Base-by-base conservation (phyloP, 2,329 filamentous ascomycete species). In the Didymella lethalis region DNA sequence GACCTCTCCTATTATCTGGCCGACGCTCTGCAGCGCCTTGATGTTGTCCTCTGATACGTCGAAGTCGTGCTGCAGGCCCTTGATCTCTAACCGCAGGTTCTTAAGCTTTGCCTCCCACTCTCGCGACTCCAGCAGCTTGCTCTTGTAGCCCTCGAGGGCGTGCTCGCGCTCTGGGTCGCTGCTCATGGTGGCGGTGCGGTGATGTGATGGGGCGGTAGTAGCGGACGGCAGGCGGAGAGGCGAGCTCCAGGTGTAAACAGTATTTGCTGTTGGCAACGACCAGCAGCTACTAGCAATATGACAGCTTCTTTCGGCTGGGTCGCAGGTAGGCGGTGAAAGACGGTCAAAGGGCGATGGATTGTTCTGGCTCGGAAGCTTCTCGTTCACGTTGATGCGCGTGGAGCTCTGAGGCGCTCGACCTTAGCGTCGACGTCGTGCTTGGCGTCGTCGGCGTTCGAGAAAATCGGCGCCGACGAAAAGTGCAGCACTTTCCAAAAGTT, bases 51-150 rank as follows among this genome's bases (percentile, higher is more conserved):
- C 95, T 53, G 95, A 98, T 68, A 94, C 88, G 78, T 99, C 94
- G 75, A 93, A 99, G 72, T 98, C 93, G 75, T 91, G 93, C 77
- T 97, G 92, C 54, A 98, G 81, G 60, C 90, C 92, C 83, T 98
- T 99, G 79, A 99, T 97, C 70, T 97, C 95, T 80, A 97, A 83
- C 64, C 95, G 91, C 71, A 99, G 83, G 52, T 90, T 87, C 84
- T 98, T 99, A 62, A 99, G 87, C 85, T 98, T 99, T 51, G 94
- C 90, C 80, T 99, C 96, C 93, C 93, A 98, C 85, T 99, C 95
- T 80, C 96, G 88, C 71, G 96, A 96, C 80, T 99, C 94, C 74
- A 97, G 86, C 71, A 84, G 77, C 76, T 83, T 83, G 48, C 70
- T 73, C 77, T 83, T 84, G 79, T 83, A 84, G 66, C 81, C 79